Evolutionary conservation across 805 yeast species (phyloP).

Genomic region (Teunomyces pallodes): DNA sequence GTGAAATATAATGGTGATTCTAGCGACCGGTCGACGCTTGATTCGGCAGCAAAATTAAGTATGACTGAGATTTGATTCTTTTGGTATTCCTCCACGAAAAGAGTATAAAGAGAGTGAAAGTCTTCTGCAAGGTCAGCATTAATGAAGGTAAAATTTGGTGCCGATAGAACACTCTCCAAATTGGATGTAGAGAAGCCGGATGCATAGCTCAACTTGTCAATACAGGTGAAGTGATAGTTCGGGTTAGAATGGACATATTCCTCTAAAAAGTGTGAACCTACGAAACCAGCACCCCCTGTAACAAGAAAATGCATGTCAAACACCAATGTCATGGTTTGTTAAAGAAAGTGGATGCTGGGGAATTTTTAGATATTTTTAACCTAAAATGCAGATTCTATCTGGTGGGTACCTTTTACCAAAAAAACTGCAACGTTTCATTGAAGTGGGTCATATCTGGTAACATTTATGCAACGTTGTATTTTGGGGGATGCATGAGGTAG

Average conservation of each 20-base stretch:
- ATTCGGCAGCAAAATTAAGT: constrained; percentile 55
- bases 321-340: not conserved
- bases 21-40: constrained; percentile 54
- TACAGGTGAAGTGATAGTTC: constrained; percentile 35
- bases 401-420: not conserved
- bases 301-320: constrained; percentile 31
- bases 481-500: not conserved
- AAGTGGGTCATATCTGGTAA: not conserved
- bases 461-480: constrained; percentile 12
- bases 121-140: constrained; percentile 37
- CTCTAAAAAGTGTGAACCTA: constrained; percentile 49
- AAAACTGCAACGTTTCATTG: constrained; percentile 1
- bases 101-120: constrained; percentile 14
- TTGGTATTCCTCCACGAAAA: constrained; percentile 14
- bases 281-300: constrained; percentile 60
- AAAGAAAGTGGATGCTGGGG: not conserved
- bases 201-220: constrained; percentile 49
- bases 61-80: constrained; percentile 28
- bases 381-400: not conserved
- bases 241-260: constrained; percentile 30
- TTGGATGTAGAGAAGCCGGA: constrained; percentile 28
- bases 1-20: constrained; percentile 42
- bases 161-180: constrained; percentile 8
- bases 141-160: constrained; percentile 21
- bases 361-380: not conserved